Percentiles rank a stretch among this genome's conserved stretches.
Evolutionary conservation across 306 rosid species (phyloP).

Genomic region (Trifolium repens): DNA sequence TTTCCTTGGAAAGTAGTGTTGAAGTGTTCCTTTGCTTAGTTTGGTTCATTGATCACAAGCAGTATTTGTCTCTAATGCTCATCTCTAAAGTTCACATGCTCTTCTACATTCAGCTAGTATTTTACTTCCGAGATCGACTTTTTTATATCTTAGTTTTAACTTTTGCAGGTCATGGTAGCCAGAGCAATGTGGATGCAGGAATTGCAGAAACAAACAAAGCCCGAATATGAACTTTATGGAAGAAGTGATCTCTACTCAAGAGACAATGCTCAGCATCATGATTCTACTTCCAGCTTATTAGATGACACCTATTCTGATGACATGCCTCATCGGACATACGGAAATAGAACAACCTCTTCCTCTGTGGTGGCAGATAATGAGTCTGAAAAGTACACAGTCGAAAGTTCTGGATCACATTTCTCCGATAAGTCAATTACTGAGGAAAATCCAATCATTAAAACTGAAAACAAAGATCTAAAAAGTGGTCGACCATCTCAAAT

Average conservation of each 20-base stretch:
- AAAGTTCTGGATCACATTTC: slow-evolving; percentile 56
- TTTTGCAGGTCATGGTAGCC: slow-evolving; percentile 77
- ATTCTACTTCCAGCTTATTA: slow-evolving; percentile 45
- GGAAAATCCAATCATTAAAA: slow-evolving; percentile 57
- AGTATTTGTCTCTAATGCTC: slow-evolving; percentile 14
- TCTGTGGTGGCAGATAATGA: slow-evolving; percentile 54
- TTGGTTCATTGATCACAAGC: slow-evolving; percentile 26
- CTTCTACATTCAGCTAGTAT: slow-evolving; percentile 21
- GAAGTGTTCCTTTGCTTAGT: neutral
- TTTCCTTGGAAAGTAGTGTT: neutral
- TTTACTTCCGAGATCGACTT: slow-evolving; percentile 15
- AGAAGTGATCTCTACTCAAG: slow-evolving; percentile 53
- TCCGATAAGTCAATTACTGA: slow-evolving; percentile 65
- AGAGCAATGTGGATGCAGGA: slow-evolving; percentile 96
- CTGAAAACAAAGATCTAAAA: slow-evolving; percentile 52
- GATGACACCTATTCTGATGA: slow-evolving; percentile 57
- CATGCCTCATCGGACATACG: slow-evolving; percentile 40
- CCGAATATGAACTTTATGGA: slow-evolving; percentile 57
- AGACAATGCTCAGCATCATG: slow-evolving; percentile 54
- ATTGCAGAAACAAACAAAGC: slow-evolving; percentile 70
- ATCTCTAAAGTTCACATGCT: neutral
- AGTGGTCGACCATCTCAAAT: slow-evolving; percentile 57
- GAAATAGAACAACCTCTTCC: slow-evolving; percentile 47
- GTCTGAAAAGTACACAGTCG: slow-evolving; percentile 57
- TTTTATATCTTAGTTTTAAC: slow-evolving; percentile 37